phyloP scores from a whole-genome alignment of 1,284 basidiomycete species.

The Irpex sp. region DNA sequence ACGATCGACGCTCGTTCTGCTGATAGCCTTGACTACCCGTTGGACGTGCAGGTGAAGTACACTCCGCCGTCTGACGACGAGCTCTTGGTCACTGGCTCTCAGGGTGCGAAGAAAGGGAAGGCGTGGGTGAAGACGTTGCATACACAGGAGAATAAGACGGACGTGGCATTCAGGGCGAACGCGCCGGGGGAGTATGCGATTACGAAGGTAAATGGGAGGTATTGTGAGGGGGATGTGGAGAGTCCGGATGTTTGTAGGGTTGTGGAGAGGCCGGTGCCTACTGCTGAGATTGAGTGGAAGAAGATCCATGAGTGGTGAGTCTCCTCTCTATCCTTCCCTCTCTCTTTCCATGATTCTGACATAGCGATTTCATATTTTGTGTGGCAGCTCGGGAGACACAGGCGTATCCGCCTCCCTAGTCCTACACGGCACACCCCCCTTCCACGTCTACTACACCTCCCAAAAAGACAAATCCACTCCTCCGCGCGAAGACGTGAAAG shows the following conservation, averaged over 20 bases:
- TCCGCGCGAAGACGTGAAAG: conserved; percentile 49
- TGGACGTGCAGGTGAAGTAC: conserved; percentile 63
- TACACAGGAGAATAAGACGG: conserved; percentile 41
- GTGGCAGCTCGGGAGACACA: conserved; percentile 82
- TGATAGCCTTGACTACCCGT: conserved; percentile 62
- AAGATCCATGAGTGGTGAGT: conserved; percentile 86
- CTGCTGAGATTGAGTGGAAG: conserved; percentile 84
- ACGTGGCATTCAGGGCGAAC: conserved; percentile 49
- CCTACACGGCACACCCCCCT: conserved; percentile 88
- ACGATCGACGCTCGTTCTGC: conserved; percentile 46
- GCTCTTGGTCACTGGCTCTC: conserved; percentile 8
- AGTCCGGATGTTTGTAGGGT: conserved; percentile 79
- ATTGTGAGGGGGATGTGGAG: conserved; percentile 77
- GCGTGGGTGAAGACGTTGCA: conserved; percentile 62
- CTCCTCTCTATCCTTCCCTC: too few relatives aligned
- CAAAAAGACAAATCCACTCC: conserved; percentile 68
- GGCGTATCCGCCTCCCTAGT: conserved; percentile 87
- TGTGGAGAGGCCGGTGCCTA: conserved; percentile 71
- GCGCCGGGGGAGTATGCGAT: conserved; percentile 85
- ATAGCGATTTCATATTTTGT: too few relatives aligned
- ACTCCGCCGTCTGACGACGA: conserved; percentile 42
- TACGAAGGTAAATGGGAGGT: conserved; percentile 67
- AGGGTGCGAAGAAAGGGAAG: conserved; percentile 36
- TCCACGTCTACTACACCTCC: conserved; percentile 77
- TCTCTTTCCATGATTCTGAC: too few relatives aligned